Conservation (phyloP, 2,329 filamentous ascomycete species). For the Thelonectria olida region DNA sequence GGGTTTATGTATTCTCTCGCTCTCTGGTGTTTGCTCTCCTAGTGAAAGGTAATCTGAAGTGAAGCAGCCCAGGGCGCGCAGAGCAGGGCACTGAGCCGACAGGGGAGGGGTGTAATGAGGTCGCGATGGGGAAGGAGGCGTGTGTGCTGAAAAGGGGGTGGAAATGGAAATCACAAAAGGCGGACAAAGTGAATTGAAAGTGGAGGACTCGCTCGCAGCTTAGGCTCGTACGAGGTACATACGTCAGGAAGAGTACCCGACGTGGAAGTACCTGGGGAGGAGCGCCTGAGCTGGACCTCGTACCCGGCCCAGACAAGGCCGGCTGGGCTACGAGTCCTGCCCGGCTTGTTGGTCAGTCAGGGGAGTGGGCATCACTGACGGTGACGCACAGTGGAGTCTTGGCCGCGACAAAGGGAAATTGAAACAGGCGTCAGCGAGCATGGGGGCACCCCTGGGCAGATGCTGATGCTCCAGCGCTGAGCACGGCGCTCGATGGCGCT, state of each 20-base stretch:
- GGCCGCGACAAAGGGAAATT: constrained; percentile 34
- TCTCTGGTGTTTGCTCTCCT: constrained; percentile 43
- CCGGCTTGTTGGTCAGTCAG: too few relatives aligned
- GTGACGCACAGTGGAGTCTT: constrained; percentile 32
- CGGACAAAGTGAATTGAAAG: constrained; percentile 23
- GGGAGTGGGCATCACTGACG: constrained; percentile 7
- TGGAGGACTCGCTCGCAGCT: constrained; percentile 21
- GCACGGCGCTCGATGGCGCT: constrained; percentile 11
- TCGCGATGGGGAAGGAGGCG: constrained; percentile 6
- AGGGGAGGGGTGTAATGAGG: constrained; percentile 27
- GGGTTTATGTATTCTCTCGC: constrained; percentile 44
- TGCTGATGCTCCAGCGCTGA: neutral
- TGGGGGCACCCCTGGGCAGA: constrained; percentile 24
- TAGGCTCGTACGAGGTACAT: constrained; percentile 40
- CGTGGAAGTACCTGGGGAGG: constrained; percentile 35
- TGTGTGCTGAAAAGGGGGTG: constrained; percentile 2
- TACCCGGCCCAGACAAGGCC: constrained; percentile 13
- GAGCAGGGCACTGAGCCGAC: constrained; percentile 37
- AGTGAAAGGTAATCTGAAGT: constrained; percentile 46
- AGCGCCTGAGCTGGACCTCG: constrained; percentile 28
- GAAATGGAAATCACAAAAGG: constrained; percentile 1
- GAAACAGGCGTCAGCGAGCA: constrained; percentile 36
- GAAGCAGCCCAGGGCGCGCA: constrained; percentile 42
- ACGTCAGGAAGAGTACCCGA: constrained; percentile 41
- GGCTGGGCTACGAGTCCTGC: neutral